A percentile compares a stretch with the other conserved stretches of the same genome.
Conservation (phyloP, 2,329 filamentous ascomycete species). For the Daldinia eschscholtzii region DNA sequence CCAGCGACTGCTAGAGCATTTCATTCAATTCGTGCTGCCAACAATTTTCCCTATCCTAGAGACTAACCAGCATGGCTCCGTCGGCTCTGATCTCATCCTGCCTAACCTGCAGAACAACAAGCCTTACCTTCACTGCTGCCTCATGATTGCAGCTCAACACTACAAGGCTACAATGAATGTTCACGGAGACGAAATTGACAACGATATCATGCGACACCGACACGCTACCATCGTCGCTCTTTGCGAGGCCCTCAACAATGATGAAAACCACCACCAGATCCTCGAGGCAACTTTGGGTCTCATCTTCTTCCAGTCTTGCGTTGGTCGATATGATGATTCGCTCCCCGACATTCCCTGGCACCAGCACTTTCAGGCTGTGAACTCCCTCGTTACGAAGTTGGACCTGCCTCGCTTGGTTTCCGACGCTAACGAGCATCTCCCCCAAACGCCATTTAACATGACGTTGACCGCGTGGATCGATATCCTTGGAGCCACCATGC, state of each 20-base stretch:
- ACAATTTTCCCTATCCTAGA: conserved; percentile 94
- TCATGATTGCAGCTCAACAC: conserved; percentile 93
- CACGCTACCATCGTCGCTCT: conserved; percentile 88
- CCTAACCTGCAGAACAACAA: conserved; percentile 92
- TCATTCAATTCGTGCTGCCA: conserved; percentile 87
- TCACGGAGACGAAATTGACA: conserved; percentile 80
- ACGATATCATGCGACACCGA: conserved; percentile 92
- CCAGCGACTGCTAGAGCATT: conserved; percentile 88
- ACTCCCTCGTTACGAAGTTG: conserved; percentile 86
- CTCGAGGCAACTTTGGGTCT: conserved; percentile 93
- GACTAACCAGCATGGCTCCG: conserved; percentile 86
- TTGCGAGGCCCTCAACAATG: conserved; percentile 82
- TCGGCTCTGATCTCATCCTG: conserved; percentile 84
- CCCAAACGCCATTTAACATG: conserved; percentile 91
- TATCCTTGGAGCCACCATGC: conserved; percentile 94
- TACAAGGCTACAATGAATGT: conserved; percentile 81
- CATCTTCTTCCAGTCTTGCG: conserved; percentile 96
- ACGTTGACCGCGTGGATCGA: conserved; percentile 95
- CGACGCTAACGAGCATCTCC: conserved; percentile 68
- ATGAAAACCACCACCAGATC: conserved; percentile 87
- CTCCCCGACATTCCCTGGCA: conserved; percentile 96
- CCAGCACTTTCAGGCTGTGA: conserved; percentile 94
- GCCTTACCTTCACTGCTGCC: conserved; percentile 93
- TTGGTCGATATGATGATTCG: conserved; percentile 85
- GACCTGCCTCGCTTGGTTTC: conserved; percentile 79